Evolutionary conservation across 306 rosid genomes (phyloP).

Genomic region (Casuarina glauca): DNA sequence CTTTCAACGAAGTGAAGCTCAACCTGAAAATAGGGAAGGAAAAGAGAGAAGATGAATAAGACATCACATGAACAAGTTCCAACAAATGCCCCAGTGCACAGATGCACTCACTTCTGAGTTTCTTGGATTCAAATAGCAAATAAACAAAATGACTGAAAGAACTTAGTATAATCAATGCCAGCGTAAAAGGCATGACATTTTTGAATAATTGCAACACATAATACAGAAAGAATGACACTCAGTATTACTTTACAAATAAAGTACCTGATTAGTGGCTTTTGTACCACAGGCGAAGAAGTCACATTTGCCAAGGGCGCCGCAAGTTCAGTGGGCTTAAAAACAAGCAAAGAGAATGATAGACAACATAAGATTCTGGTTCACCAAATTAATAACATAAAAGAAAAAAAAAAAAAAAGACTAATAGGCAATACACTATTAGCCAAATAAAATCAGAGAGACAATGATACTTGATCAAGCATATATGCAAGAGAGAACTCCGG

Average conservation of each 20-base stretch:
- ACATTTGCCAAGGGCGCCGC: slow-evolving; percentile 45
- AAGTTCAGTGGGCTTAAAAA: slow-evolving; percentile 72
- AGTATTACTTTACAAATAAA: background rate
- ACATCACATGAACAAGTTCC: background rate
- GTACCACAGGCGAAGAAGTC: slow-evolving; percentile 45
- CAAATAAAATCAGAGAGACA: slow-evolving; percentile 2
- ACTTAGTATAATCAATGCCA: background rate
- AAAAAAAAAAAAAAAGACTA: slow-evolving; percentile 3
- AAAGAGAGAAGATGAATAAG: slow-evolving; percentile 20
- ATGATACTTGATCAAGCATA: background rate
- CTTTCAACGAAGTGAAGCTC: slow-evolving; percentile 80
- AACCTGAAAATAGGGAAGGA: slow-evolving; percentile 54
- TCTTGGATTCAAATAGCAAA: background rate
- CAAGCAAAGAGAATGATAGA: slow-evolving; percentile 1
- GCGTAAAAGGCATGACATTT: background rate
- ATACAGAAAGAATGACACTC: background rate
- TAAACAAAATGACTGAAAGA: background rate
- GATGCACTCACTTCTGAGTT: background rate
- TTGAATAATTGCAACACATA: background rate
- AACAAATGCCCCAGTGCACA: background rate
- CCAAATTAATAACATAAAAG: slow-evolving; percentile 11
- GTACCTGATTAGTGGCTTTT: slow-evolving; percentile 82
- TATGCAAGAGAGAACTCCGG: background rate
- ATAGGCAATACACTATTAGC: slow-evolving; percentile 3
- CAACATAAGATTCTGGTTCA: slow-evolving; percentile 28